Conservation (phyloP, 2,329 filamentous ascomycete species). For the Penicillium concentricum region DNA sequence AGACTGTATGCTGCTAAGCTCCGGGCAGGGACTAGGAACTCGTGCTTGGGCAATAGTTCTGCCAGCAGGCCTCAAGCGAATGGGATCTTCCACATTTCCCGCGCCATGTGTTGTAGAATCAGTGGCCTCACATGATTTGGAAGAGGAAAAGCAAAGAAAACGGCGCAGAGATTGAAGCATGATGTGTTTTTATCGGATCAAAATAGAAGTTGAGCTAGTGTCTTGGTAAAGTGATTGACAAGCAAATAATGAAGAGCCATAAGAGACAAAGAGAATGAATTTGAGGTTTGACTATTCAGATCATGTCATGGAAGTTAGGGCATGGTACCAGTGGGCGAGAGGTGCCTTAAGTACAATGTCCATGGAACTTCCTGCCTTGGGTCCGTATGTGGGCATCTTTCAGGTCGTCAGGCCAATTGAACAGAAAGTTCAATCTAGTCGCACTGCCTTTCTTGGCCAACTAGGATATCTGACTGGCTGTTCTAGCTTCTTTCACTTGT, state of each 20-base stretch:
- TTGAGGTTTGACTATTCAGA: not conserved
- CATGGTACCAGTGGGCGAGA: not conserved
- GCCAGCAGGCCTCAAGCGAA: constrained; percentile 8
- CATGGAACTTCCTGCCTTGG: not conserved
- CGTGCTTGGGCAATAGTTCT: constrained; percentile 1
- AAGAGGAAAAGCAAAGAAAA: constrained; percentile 21
- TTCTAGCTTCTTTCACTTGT: not conserved
- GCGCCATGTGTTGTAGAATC: not conserved
- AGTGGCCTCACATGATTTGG: not conserved
- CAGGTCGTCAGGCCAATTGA: not conserved
- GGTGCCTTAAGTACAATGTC: not conserved
- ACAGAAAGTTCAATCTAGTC: not conserved
- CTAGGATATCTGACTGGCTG: not conserved
- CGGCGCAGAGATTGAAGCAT: constrained; percentile 16
- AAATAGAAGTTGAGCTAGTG: not conserved
- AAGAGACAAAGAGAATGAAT: not conserved
- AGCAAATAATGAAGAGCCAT: not conserved
- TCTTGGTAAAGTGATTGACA: not conserved
- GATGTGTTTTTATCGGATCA: not conserved
- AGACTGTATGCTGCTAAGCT: not conserved
- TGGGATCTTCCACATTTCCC: not conserved
- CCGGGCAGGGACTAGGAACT: not conserved
- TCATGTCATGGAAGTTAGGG: not conserved
- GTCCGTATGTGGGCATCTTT: not conserved
- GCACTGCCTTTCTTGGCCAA: not conserved